Evolutionary conservation across 2,329 filamentous ascomycete genomes (phyloP), one percentile per base, ranked within the genome.

Genomic region (Arachnopeziza araneosa): DNA sequence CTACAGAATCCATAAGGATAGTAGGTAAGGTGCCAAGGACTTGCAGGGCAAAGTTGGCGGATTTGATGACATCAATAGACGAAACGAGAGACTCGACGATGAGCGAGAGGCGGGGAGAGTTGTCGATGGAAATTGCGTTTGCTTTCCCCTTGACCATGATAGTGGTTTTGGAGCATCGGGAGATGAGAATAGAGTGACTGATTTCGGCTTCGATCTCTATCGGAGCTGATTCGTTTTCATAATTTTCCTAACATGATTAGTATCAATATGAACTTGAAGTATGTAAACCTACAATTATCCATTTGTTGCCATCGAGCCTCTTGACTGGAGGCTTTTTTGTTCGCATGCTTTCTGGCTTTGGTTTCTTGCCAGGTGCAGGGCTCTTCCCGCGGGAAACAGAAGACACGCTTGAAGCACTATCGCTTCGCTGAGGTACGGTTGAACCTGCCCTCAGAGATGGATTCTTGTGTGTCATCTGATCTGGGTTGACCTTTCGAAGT

Each of bases 381-480:
- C 90, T 96, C 81, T 95, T 96, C 59, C 83, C 86, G 54, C 90
- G 83, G 24, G 71, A 70, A 48, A 78, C 71, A 7, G 81, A 80
- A 14, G 76, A 74, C 50, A 79, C 78, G 61, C 80, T 81, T 23
- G 81, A 83, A 26, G 75, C 74, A 54, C 77, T 78, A 57, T 79
- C 77, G 57, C 80, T 81, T 60, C 82, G 77, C 60, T 80, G 80
- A 1, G 89, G 81, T 2, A 93, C 90, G 1, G 84, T 82, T 14
- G 90, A 89, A 62, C 80, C 80, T 24, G 90, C 83, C 64, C 95
- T 87, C 60, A 99, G 80, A 10, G 87, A 85, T 17, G 95, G 95
- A 76, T 99, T 99, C 80, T 98, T 98, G 78, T 99, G 95, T 62
- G 95, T 99, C 93, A 97, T 97, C 75, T 98, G 83, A 57, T 90